Base-by-base conservation (phyloP, 2,329 filamentous ascomycete genomes). In the Diaporthe nobilis region DNA sequence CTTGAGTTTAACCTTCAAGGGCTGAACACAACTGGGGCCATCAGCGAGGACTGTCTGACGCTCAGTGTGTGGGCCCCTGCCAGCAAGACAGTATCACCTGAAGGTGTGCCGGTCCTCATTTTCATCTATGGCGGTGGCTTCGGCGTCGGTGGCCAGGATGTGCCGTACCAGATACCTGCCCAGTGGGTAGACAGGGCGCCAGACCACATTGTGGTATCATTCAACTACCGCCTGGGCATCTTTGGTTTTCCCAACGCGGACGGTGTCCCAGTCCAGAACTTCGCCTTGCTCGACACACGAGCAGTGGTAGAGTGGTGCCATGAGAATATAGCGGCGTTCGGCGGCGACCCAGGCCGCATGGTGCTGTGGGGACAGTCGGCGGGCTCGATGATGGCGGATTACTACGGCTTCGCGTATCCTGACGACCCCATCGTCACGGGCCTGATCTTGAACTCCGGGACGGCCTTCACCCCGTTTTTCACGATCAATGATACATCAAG, bases 231-330 rank as follows among this genome's bases (percentile, higher is more conserved):
- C 37, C 70, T 80, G 57, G 79, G 80, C 76, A 80, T 83, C 77
- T 80, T 82, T 42, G 82, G 82, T 20, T 82, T 80, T 68, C 81
- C 81, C 70, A 81, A 80, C 73, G 81, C 81, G 6, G 79, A 77
- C 10, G 81, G 79, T 1, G 74, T 82, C 0, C 51, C 68, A 13
- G 68, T 78, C 12, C 81, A 84, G 61, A 91, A 91, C 75, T 79
- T 88, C 2, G 89, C 88, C 0, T 80, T 91, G 10, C 83, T 86
- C 4, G 90, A 92, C 78, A 89, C 91, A 77, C 85, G 89, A 1
- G 78, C 85, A 20, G 88, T 87, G 0, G 79, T 90, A 0, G 86
- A 90, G 80, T 91, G 89, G 89, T 81, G 88, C 0, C 83, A 82
- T 4, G 82, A 85, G 55, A 89, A 90, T 78, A 87, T 90, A 25